Conservation (phyloP, 768 basidiomycete genomes). For the Russula foetens region DNA sequence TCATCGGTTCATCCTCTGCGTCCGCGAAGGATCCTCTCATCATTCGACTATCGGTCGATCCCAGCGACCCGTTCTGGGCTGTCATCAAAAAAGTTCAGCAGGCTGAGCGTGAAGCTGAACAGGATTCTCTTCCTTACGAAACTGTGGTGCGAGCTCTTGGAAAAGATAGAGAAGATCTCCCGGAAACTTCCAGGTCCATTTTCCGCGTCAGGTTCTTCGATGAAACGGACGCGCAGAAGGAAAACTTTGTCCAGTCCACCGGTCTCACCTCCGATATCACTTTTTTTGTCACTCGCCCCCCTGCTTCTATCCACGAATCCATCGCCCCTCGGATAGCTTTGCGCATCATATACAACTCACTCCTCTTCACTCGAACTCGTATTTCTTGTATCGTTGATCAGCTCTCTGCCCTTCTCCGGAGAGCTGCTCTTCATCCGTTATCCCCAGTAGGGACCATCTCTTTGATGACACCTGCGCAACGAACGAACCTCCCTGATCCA, state of each 20-base stretch:
- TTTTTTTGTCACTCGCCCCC: slow-evolving; percentile 73
- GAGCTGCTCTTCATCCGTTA: slow-evolving; percentile 58
- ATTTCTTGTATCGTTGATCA: slow-evolving; percentile 80
- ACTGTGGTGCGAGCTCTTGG: slow-evolving; percentile 59
- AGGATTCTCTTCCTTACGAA: slow-evolving; percentile 77
- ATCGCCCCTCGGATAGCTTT: slow-evolving; percentile 71
- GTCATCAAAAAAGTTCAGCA: slow-evolving; percentile 81
- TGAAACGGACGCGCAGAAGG: slow-evolving; percentile 68
- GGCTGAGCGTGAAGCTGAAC: slow-evolving; percentile 74
- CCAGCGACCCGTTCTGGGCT: slow-evolving; percentile 82
- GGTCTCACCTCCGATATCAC: slow-evolving; percentile 89
- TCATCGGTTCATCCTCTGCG: slow-evolving; percentile 84
- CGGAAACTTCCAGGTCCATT: slow-evolving; percentile 47
- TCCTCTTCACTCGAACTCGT: slow-evolving; percentile 76
- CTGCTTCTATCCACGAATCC: slow-evolving; percentile 57
- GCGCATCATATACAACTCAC: slow-evolving; percentile 87
- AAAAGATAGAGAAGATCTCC: slow-evolving; percentile 54
- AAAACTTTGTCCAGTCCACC: slow-evolving; percentile 70
- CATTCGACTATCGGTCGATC: slow-evolving; percentile 74
- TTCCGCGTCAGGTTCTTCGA: slow-evolving; percentile 98
- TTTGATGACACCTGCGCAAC: slow-evolving; percentile 66
- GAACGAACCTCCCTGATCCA: slow-evolving; percentile 68
- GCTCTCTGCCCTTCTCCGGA: slow-evolving; percentile 67
- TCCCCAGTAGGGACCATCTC: slow-evolving; percentile 72
- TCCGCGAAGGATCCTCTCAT: slow-evolving; percentile 71